Evolutionary conservation across 441 rosid species (phyloP), one percentile per base, ranked within the genome.

Genomic region (Melianthus villosus): DNA sequence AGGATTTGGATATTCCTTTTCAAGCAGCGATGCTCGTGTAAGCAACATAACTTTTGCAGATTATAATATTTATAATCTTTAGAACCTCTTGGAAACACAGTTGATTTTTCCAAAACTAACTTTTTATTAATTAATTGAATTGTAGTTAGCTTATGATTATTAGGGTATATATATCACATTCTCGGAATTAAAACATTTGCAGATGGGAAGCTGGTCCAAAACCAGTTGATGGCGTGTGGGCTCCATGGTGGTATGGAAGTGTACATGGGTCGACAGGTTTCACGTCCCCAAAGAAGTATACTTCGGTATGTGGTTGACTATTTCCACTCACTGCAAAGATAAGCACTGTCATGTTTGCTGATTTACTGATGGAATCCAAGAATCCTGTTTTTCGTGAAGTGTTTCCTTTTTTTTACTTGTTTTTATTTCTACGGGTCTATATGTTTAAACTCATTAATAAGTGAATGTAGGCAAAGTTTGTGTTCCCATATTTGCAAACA

Each of bases 151-250:
- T 20, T 8, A 40, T 25, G 9, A 10, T 42, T 38, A 40, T 1
- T 12, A 18, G 16, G 22, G 10, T 42, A 16, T 10, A 29, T 16
- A 2, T 54, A 22, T 40, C 28, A 43, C 22, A 5, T 43, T 50
- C 33, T 19, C 8, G 19, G n/a, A n/a, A 37, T 50, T 9, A n/a
- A 10, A 22, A 38, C 15, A 27, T 49, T 42, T 44, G 46, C 64
- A 85, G 86, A 59, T 80, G 95, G 95, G 67, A 72, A 60, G 81
- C 81, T 59, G 89, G 93, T 57, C 83, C 95, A 12, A 75, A 77
- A 51, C 67, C 63, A 31, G 40, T 72, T 22, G 93, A 84, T 48
- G 95, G 95, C 26, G 3, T 75, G 18, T 80, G 95, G 93, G 87
- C 89, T 7, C 75, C 82, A 37, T 73, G 81, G 95, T 80, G 95